Base-by-base conservation (phyloP, 2,329 filamentous ascomycete species). In the Aureobasidium uvarum region DNA sequence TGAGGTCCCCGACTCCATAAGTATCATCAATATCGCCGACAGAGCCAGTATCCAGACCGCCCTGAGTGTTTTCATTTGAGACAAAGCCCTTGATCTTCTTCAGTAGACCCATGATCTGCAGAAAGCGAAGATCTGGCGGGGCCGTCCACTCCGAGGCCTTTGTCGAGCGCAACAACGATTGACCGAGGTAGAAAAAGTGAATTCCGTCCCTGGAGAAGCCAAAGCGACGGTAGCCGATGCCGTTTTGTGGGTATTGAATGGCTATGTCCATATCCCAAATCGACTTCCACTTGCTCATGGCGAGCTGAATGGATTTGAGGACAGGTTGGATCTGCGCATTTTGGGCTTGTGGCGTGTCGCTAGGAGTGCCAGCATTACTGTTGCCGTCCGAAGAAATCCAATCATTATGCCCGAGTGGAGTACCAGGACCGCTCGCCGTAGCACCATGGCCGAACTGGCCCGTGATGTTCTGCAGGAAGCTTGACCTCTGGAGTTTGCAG, bases 131-230 rank as follows among this genome's bases (percentile, higher is more conserved):
- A 70, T 89, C 86, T 6, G 85, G 78, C 16, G 82, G 76, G 68
- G 84, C 76, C 58, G 83, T 81, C 71, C 85, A 80, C 71, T 87
- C 84, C 23, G 69, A 68, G 10, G 72, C 68, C 20, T 72, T 71
- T 48, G 72, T 71, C 67, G 85, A 84, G 72, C 86, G 85, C 63
- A 91, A 77, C 71, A 90, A 81, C 70, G 85, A 83, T 67, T 84
- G 88, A 18, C 86, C 88, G 48, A 91, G 80, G 82, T 86, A 91
- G 77, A 88, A 91, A 74, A 88, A 91, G 71, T 90, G 88, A 16
- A 90, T 84, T 1, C 84, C 88, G 70, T 91, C 89, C 58, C 88
- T 80, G 63, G 86, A 90, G 74, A 91, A 91, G 0, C 89, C 89
- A 69, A 87, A 83, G 18, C 88, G 85, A 55, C 82, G 81, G 58